These are phyloP conservation scores for Lasiodiplodia sp. DNA, from an alignment of 2,329 filamentous ascomycete genomes.

Conservation along the genomic window DNA sequence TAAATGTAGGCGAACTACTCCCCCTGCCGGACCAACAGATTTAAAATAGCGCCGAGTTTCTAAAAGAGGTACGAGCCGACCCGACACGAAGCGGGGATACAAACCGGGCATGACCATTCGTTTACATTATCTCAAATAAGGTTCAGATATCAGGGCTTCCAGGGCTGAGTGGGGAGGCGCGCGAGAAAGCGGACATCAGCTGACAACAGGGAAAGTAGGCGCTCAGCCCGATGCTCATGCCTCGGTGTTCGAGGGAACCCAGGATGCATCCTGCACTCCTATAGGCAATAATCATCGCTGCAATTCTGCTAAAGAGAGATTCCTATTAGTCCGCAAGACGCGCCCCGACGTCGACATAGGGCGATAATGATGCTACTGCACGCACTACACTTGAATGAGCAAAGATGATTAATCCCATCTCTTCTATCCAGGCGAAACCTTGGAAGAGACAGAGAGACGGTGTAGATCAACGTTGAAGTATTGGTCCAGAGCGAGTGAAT, in stretches of 20 bases:
- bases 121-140: neutral
- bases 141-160: neutral
- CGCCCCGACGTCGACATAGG: neutral
- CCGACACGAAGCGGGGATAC: neutral
- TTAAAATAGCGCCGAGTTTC: neutral
- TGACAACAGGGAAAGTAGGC: neutral
- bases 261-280: neutral
- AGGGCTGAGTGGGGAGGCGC: neutral
- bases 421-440: neutral
- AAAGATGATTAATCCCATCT: neutral
- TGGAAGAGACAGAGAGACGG: neutral
- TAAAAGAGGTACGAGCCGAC: neutral
- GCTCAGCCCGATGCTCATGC: neutral
- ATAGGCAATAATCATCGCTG: neutral
- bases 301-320: neutral
- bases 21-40: no score
- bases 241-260: neutral
- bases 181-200: neutral
- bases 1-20: neutral
- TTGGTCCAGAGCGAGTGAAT: neutral
- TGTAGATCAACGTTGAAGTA: neutral
- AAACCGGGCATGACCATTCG: neutral
- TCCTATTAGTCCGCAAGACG: neutral
- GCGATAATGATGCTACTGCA: neutral
- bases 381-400: neutral